Base-by-base conservation (phyloP, 192 early-diverging fungal species). In the Backusella sp. region DNA sequence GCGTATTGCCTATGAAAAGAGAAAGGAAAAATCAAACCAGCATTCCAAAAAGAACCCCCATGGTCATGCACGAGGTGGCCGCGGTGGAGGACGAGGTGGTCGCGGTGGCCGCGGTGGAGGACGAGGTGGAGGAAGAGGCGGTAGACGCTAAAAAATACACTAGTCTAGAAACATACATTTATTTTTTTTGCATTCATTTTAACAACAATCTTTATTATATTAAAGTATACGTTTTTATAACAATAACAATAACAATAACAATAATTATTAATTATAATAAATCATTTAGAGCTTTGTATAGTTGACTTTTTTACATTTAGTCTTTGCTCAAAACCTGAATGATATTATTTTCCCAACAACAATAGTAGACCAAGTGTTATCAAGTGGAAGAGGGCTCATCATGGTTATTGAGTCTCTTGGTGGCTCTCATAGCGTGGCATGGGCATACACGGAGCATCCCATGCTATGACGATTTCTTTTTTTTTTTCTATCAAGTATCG, bases 21-120 rank as follows among this genome's bases (percentile, higher is more conserved):
- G 95, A 49, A 76, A 88, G 42, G 95, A 87, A 44, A 96, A 96
- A 83, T 93, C 88, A 3, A 92, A 89, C 17, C 84, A 92, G 8
- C 89, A 80, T 32, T 76, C 75, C 11, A 79, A 76, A 17, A 79
- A 76, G 2, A 76, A 79, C 28, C 28, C 39, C 14, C 39, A 17
- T 17, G 70, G 70, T 46, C n/a, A 12, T 6, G 37, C 17, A 35
- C 34, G 7, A 19, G 34, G 86, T 37, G 71, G 78, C 28, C 36
- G 74, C 2, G n/a, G 77, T 26, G 30, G 81, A 17, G 71, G 81
- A 6, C 3, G 76, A 12, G 53, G 76, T 15, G 9, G 69, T n/a
- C n/a, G n/a, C n/a, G n/a, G n/a, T n/a, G n/a, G n/a, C n/a, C n/a
- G n/a, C 1, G 3, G 76, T 0, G 3, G 77, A 4, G 77, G 77